Conservation (phyloP, 2,329 filamentous ascomycete species). For the Hymenoscyphus salicellus region DNA sequence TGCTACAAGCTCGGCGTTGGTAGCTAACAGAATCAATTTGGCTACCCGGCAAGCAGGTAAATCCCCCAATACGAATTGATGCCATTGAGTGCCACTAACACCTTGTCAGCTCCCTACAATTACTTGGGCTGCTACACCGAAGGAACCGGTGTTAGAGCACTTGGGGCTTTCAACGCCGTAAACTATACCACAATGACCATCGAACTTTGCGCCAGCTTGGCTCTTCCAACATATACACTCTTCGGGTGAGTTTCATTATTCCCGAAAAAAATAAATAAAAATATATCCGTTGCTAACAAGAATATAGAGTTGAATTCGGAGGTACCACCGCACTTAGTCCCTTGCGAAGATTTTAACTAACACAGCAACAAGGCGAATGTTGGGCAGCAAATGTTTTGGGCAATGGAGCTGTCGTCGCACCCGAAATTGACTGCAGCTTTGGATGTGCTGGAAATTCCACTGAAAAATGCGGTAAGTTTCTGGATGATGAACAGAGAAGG, state of each 20-base stretch:
- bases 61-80: background rate
- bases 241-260: constrained; percentile 23
- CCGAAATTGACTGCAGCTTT: constrained; percentile 23
- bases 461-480: constrained; percentile 31
- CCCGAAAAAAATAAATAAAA: background rate
- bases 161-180: constrained; percentile 6
- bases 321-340: background rate
- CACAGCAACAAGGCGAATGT: constrained; percentile 22
- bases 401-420: constrained; percentile 16
- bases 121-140: constrained; percentile 18
- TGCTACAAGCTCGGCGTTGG: constrained; percentile 4
- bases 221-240: constrained; percentile 21
- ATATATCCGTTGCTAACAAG: background rate
- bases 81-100: background rate
- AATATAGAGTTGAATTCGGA: background rate
- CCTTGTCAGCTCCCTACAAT: constrained; percentile 4
- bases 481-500: background rate
- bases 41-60: constrained; percentile 8
- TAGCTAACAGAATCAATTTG: constrained; percentile 1
- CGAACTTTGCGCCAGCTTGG: constrained; percentile 11
- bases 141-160: constrained; percentile 12
- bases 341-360: background rate
- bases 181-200: constrained; percentile 16
- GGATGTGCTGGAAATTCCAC: constrained; percentile 27
- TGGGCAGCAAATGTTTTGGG: constrained; percentile 29